These are phyloP conservation scores for Irineochytrium annulatum DNA, from an alignment of 192 early-diverging fungal species.

Conservation along the genomic window DNA sequence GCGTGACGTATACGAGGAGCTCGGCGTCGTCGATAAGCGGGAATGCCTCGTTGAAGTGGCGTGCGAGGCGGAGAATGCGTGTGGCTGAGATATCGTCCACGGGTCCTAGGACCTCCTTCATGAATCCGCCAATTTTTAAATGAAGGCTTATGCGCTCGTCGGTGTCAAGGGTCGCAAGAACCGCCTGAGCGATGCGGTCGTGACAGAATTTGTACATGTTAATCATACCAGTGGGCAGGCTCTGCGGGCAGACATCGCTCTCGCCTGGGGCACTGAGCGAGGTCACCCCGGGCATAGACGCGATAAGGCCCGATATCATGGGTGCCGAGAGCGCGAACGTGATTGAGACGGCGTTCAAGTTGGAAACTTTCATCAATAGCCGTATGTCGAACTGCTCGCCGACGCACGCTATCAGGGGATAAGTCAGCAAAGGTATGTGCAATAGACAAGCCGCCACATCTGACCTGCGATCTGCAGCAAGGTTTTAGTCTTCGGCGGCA, in stretches of 20 bases:
- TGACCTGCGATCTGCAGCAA: conserved; percentile 40
- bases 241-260: no score
- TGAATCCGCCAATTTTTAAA: conserved; percentile 31
- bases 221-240: no score
- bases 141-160: conserved; percentile 13
- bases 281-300: no score
- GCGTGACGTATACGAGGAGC: conserved; percentile 20
- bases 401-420: no score
- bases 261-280: no score
- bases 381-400: no score
- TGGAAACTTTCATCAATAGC: no score
- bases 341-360: no score
- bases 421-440: not conserved
- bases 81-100: not conserved
- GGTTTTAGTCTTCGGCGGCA: conserved; percentile 25
- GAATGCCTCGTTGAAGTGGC: conserved; percentile 35
- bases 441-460: not conserved
- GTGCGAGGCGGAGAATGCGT: conserved; percentile 21
- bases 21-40: conserved; percentile 14
- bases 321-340: no score
- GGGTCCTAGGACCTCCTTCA: no score
- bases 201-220: conserved; percentile 40
- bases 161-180: conserved; percentile 12
- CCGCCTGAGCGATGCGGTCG: conserved; percentile 14
- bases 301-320: no score